Evolutionary conservation across 257 asterid genomes (phyloP).

Genomic region (Penstemon davidsonii): DNA sequence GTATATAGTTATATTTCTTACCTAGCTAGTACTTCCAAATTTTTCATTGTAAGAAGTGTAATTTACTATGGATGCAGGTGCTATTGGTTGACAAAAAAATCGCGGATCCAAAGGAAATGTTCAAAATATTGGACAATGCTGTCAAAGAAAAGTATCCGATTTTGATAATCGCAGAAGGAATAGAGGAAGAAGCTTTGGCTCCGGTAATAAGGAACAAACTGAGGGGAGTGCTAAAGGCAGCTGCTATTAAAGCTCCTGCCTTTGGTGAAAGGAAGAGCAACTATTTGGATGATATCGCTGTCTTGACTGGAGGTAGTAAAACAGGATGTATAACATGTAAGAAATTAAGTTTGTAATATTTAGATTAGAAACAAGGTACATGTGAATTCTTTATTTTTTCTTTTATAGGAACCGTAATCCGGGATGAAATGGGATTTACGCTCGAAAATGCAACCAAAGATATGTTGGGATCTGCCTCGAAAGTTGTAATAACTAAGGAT

Average conservation of each 20-base stretch:
- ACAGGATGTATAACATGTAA: neutral
- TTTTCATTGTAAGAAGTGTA: conserved; percentile 14
- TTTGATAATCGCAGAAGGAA: conserved; percentile 70
- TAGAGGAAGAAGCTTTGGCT: conserved; percentile 77
- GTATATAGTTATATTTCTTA: conserved; percentile 36
- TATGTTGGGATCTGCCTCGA: conserved; percentile 72
- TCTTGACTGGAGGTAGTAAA: conserved; percentile 77
- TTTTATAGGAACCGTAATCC: conserved; percentile 66
- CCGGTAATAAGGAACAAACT: conserved; percentile 79
- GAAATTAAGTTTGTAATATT: too few relatives aligned
- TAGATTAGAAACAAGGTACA: too few relatives aligned
- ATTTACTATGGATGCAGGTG: conserved; percentile 53
- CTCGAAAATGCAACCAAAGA: conserved; percentile 58
- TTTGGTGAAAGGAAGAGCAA: conserved; percentile 83
- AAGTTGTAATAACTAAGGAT: conserved; percentile 68
- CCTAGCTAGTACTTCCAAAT: neutral
- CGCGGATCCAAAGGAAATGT: conserved; percentile 61
- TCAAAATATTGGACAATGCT: conserved; percentile 75
- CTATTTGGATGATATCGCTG: conserved; percentile 73
- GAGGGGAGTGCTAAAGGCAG: conserved; percentile 69
- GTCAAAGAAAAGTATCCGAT: conserved; percentile 75
- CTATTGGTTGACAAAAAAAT: conserved; percentile 81
- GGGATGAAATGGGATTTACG: conserved; percentile 73
- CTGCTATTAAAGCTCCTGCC: conserved; percentile 78
- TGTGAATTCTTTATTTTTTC: neutral